Base-by-base conservation (phyloP, 148 eudicot genomes). In the Agrostemma githago region DNA sequence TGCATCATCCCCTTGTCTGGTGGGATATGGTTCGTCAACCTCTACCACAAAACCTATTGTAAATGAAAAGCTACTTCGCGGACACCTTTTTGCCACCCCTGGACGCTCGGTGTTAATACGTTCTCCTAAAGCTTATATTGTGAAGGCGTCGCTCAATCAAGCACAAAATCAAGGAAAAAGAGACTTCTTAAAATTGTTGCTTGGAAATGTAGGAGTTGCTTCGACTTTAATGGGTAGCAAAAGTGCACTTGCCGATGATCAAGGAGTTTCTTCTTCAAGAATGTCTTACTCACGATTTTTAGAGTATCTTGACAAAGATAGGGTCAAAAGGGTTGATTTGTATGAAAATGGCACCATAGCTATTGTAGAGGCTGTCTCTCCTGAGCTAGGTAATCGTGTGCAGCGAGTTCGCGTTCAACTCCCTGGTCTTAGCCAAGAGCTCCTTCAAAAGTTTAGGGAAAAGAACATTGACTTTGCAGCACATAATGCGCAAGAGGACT, bases 281-380 rank as follows among this genome's bases (percentile, higher is more conserved):
- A 94, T 94, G 98, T 94, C 98, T 64, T 94, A 94, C 78, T 94
- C 98, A 4, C 84, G 97, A 72, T 94, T 91, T 74, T 77, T 94
- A 74, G 98, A 94, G 84, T 91, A 94, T 78, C 85, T 94, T 63
- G 98, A 94, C 80, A 94, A 94, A 76, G 97, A 87, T 74, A 89
- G 98, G 71, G 98, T 94, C 48, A 83, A 70, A 37, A 91, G 87
- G 71, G 98, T 94, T 5, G 98, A 94, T 83, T 82, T 91, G 71
- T 93, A 70, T 80, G 98, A 94, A 79, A 94, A 94, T 78, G 98
- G 98, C 69, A 94, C 98, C 34, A 91, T 94, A 68, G 98, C 98
- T 76, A 87, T 94, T 67, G 98, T 94, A 37, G 98, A 94, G 81
- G 98, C 98, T 40, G 56, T 94, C 73, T 94, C 98, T 79, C 98